A percentile compares a stretch with the other conserved stretches of the same genome.
phyloP scores from a whole-genome alignment of 2,329 filamentous ascomycete genomes.

The Sporothrix mexicana region DNA sequence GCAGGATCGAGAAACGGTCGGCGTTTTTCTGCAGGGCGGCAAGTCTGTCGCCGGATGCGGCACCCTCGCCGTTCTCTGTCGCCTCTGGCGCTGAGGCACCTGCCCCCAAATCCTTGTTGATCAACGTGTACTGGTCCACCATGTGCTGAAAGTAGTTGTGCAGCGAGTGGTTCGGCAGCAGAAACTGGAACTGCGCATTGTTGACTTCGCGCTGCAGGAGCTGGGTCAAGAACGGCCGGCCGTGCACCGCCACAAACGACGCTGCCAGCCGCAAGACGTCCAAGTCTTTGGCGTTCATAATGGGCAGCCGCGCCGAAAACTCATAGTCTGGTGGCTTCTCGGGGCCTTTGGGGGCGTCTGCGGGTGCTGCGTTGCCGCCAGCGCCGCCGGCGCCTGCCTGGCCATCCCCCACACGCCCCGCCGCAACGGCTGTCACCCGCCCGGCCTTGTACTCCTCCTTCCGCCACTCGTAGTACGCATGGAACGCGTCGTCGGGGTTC shows the following conservation, averaged over 20 bases:
- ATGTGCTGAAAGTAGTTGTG: conserved; percentile 94
- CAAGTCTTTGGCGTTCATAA: conserved; percentile 93
- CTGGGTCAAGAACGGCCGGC: conserved; percentile 87
- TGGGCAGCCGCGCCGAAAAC: conserved; percentile 96
- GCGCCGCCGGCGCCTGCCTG: conserved; percentile 48
- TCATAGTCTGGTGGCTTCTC: conserved; percentile 84
- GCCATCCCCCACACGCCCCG: conserved; percentile 72
- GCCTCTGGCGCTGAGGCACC: not conserved
- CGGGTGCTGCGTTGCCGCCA: conserved; percentile 45
- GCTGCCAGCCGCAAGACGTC: conserved; percentile 78
- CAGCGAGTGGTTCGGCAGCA: conserved; percentile 92
- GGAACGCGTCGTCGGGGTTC: conserved; percentile 78
- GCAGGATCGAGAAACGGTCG: conserved; percentile 76
- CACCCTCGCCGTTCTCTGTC: not conserved
- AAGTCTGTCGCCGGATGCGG: conserved; percentile 59
- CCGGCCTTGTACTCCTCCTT: conserved; percentile 84
- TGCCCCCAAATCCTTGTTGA: conserved; percentile 55
- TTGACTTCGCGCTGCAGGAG: conserved; percentile 85
- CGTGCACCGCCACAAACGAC: conserved; percentile 90
- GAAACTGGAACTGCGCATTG: conserved; percentile 95
- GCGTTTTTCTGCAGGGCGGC: conserved; percentile 75
- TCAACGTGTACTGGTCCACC: conserved; percentile 88
- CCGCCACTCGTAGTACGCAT: conserved; percentile 89
- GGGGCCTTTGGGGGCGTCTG: conserved; percentile 74
- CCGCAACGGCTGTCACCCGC: conserved; percentile 77